Evolutionary conservation across 805 yeast genomes (phyloP), one percentile per base, ranked within the genome.

Genomic region (Kodamaea kaohsiungensis): DNA sequence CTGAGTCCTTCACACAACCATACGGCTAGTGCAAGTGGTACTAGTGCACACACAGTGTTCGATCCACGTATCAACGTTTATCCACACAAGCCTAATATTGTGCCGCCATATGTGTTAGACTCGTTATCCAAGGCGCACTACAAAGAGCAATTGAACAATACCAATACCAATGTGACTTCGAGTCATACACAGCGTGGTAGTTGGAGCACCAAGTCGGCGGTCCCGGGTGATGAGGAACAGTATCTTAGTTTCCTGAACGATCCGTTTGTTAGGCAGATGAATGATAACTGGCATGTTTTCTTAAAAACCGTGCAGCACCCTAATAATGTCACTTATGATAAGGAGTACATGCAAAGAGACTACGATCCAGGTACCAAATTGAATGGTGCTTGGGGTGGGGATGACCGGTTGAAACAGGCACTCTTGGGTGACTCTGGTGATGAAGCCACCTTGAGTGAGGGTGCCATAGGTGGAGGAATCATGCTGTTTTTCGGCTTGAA

Each of bases 71-170:
- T 70, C 10, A 66, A 61, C 38, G 54, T 71, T n/a, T 76, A 76
- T 61, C 64, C 66, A 49, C 75, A 71, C 51, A 62, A 59, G 46
- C 69, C 79, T 13, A 71, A 70, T 43, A 68, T 70, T 27, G 70
- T 76, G 18, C 93, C 93, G 1, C 86, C 88, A 0, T 88, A 83
- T 68, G 91, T 83, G 0, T 66, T 87, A 45, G 88, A 85, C 54
- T 77, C 78, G 30, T 64, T 84, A n/a, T 68, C 78, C 2, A 71
- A 69, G 61, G 75, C 69, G 2, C 76, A 77, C 61, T 70, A 70
- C 59, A 70, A 67, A 53, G 77, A 75, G 18, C 76, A 71, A 59
- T 58, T 67, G 38, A 60, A 60, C 50, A 70, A 71, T 59, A 59
- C 60, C 43, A 73, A 72, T 57, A 67, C 61, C 48, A 70, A 71